Evolutionary conservation across 352 stramenopile genomes (phyloP).

Genomic region (Aphanomyces stellatus): DNA sequence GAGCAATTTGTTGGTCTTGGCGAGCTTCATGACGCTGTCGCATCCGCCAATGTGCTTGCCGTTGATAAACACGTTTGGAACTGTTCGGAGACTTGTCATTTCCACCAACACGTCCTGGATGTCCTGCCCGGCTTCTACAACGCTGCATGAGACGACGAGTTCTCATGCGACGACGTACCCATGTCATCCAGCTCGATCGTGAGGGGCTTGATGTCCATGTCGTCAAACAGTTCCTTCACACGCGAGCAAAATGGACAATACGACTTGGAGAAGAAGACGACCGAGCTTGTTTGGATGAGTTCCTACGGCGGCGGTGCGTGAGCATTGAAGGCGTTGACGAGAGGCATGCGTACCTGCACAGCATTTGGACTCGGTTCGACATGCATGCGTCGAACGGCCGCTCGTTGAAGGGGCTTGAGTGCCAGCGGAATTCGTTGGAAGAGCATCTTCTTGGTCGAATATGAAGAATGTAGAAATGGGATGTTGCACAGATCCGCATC

Average conservation of each 20-base stretch:
- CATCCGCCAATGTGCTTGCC: conserved; percentile 94
- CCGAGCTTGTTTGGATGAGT: conserved; percentile 26
- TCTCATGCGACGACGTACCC: conserved; percentile 22
- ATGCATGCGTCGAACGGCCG: neutral
- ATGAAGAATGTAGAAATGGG: neutral
- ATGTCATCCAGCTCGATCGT: conserved; percentile 63
- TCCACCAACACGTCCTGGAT: conserved; percentile 88
- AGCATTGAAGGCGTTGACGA: conserved; percentile 9
- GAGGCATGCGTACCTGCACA: neutral
- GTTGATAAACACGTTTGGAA: conserved; percentile 98
- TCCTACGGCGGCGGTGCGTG: neutral
- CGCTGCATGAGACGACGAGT: neutral
- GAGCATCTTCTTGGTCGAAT: no score
- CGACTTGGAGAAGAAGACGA: conserved; percentile 95
- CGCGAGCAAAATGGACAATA: conserved; percentile 89
- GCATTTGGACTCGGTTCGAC: neutral
- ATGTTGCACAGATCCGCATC: neutral
- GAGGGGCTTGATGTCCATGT: conserved; percentile 54
- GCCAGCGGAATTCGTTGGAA: neutral
- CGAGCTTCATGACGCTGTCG: conserved; percentile 44
- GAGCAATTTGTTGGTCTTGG: conserved; percentile 17
- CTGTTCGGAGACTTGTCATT: conserved; percentile 92
- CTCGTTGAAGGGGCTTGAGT: neutral
- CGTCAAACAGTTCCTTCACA: conserved; percentile 84
- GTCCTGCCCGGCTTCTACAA: conserved; percentile 65